These are phyloP conservation scores for Coprinellus micaceus DNA, from an alignment of 768 basidiomycete species.

Conservation along the genomic window DNA sequence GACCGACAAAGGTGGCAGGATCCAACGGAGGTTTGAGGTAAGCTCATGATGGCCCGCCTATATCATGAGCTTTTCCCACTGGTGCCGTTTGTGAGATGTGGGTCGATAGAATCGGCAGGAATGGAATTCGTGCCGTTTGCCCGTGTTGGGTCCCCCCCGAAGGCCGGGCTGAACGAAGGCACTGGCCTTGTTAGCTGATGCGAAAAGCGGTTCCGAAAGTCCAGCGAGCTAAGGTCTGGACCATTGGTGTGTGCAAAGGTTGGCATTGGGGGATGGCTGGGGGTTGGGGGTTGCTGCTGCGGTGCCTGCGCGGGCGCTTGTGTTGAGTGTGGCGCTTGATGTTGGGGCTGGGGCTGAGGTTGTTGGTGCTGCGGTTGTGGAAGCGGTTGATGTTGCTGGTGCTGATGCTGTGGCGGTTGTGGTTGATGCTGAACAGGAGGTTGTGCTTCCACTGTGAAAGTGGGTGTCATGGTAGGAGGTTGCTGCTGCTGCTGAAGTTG, in stretches of 20 bases:
- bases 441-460: no score
- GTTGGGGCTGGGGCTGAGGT: constrained; percentile 14
- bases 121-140: background rate
- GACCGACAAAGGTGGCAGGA: constrained; percentile 3
- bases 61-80: background rate
- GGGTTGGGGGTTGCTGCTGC: constrained; percentile 3
- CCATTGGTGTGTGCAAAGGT: constrained; percentile 1
- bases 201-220: constrained; percentile 5
- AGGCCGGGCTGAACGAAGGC: constrained; percentile 2
- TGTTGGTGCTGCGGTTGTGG: constrained; percentile 14
- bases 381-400: constrained; percentile 9
- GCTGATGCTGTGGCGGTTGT: constrained; percentile 7
- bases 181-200: constrained; percentile 1
- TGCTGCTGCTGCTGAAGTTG: constrained; percentile 22
- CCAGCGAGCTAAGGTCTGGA: background rate
- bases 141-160: background rate
- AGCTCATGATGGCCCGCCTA: background rate
- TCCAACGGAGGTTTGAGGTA: background rate
- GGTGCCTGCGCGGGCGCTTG: constrained; percentile 9
- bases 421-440: constrained; percentile 9
- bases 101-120: constrained; percentile 11
- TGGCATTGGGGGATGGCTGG: constrained; percentile 17
- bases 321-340: constrained; percentile 8
- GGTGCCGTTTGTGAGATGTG: constrained; percentile 6
- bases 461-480: no score